Conservation (phyloP, 176 grass and related monocot genomes). For the Chloris gayana region DNA sequence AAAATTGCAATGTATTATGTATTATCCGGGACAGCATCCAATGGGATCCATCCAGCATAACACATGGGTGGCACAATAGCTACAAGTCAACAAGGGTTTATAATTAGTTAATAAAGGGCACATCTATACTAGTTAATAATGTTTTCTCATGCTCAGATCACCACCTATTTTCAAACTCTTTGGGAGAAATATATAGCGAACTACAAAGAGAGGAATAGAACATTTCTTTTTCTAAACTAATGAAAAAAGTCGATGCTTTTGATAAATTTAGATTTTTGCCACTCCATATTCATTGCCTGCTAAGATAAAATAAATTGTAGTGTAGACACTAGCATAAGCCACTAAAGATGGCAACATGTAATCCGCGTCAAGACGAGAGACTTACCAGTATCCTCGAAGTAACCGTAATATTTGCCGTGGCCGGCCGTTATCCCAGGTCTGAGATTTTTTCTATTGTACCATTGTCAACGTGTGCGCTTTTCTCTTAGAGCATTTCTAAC, state of each 20-base stretch:
- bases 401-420: neutral
- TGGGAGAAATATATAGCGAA: too few species aligned
- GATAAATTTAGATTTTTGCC: neutral
- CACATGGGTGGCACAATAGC: neutral
- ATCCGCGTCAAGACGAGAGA: neutral
- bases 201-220: too few species aligned
- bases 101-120: neutral
- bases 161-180: too few species aligned
- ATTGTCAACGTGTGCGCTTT: too few species aligned
- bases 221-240: neutral
- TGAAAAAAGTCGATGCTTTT: neutral
- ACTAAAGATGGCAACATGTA: neutral
- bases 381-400: slow-evolving; percentile 9
- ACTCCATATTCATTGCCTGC: neutral
- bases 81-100: neutral
- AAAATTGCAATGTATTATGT: neutral
- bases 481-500: too few species aligned
- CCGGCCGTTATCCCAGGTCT: neutral
- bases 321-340: neutral
- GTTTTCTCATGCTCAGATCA: neutral
- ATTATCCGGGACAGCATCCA: neutral
- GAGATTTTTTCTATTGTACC: too few species aligned
- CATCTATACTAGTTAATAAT: neutral
- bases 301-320: neutral
- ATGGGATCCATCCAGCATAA: neutral